Conservation (phyloP, 1,139 yeast genomes). For the Debaryomyces fabryi region DNA sequence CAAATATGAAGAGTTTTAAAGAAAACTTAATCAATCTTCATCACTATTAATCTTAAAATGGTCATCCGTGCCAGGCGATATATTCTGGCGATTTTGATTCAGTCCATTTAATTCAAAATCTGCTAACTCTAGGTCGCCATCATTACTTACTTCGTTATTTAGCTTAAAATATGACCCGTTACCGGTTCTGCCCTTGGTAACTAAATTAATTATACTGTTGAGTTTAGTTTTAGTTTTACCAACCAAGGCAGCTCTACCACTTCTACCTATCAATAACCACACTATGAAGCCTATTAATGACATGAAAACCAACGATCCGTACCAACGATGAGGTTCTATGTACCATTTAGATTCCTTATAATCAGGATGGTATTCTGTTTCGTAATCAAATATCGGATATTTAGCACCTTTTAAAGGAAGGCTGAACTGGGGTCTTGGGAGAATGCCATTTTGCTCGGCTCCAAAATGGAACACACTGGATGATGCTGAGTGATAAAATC, state of each 20-base stretch:
- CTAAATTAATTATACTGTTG: neutral
- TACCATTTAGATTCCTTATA: conserved; percentile 41
- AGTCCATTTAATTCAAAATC: conserved; percentile 2
- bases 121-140: conserved; percentile 2
- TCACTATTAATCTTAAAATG: conserved; percentile 9
- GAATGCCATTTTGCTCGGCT: conserved; percentile 51
- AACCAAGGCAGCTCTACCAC: conserved; percentile 24
- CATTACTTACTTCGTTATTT: neutral
- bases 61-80: neutral
- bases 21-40: conserved; percentile 1
- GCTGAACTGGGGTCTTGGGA: conserved; percentile 47
- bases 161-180: neutral
- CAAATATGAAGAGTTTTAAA: neutral
- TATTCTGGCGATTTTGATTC: neutral
- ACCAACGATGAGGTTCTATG: conserved; percentile 54
- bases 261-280: conserved; percentile 52
- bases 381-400: conserved; percentile 33
- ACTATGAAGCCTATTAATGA: conserved; percentile 42
- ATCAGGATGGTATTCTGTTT: conserved; percentile 30
- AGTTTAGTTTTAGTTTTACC: conserved; percentile 14
- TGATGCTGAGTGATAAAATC: conserved; percentile 55
- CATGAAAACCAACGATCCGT: conserved; percentile 55
- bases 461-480: conserved; percentile 53
- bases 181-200: neutral
- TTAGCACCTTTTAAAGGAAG: conserved; percentile 25